Base-by-base conservation (phyloP, 2,329 filamentous ascomycete genomes). In the Exophiala alcalophila region DNA sequence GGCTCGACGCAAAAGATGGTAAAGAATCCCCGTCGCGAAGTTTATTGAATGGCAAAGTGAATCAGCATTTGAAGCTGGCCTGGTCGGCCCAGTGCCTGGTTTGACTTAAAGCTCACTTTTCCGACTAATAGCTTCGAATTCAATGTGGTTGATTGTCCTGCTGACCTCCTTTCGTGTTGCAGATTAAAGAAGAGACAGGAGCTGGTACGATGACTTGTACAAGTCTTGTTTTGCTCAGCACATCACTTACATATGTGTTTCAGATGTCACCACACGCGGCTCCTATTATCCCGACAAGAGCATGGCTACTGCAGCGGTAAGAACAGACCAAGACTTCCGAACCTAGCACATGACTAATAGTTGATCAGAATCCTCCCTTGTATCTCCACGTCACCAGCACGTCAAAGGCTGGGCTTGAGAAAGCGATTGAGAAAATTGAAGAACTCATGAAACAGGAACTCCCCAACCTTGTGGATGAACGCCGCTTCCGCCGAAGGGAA, bases 141-240 rank as follows among this genome's bases (percentile, higher is more conserved):
- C 16, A 21, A 16, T 31, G 11, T 24, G 14, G 7, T n/a, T 25
- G 12, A 26, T 24, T 19, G 33, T 25, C 11, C 30, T 92, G 88
- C 90, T 97, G 81, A 96, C 90, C 80, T 83, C 77, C 71, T 71
- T 71, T 83, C 81, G 79, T 92, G 82, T 70, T 86, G 61, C 90
- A 98, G 92, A 98, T 98, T 63, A 94, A 95, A 84, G 91, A 96
- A 75, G 88, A 96, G 63, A 97, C 91, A 83, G 92, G 92, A 78
- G 91, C 92, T 78, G 92, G 92, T 98, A 98, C 83, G 90, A 80
- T 74, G 71, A 66, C 72, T 70, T 69, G 71, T 47, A 52, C 65
- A 68, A 66, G 59, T 66, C 61, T 61, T 66, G 59, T 65, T 57
- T 64, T 58, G 68, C 66, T 20, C 24, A 25, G 67, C 70, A 71